Percentiles rank a stretch among this genome's conserved stretches.
Conservation (phyloP, 2,329 filamentous ascomycete genomes). For the Tolypocladium amazonense region DNA sequence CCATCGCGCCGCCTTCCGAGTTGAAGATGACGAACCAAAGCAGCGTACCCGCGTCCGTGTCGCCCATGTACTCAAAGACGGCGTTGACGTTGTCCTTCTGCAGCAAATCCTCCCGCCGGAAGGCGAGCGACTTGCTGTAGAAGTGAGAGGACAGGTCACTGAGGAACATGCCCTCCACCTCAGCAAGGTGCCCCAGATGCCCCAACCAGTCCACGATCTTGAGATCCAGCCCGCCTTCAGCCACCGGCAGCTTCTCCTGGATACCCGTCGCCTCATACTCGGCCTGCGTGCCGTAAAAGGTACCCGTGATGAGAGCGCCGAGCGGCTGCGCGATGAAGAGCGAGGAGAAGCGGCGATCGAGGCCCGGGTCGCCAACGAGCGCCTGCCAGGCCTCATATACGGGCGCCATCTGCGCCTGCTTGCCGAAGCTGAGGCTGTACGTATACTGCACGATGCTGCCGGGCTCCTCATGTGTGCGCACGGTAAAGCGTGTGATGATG, state of each 20-base stretch:
- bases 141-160: constrained; percentile 39
- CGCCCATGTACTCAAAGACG: constrained; percentile 44
- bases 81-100: constrained; percentile 28
- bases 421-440: constrained; percentile 40
- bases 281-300: constrained; percentile 47
- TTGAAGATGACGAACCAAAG: constrained; percentile 55
- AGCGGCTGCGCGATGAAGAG: constrained; percentile 44
- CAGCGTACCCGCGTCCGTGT: constrained; percentile 35
- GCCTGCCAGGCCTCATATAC: constrained; percentile 48
- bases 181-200: constrained; percentile 40
- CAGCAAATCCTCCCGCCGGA: constrained; percentile 37
- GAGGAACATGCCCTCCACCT: constrained; percentile 35
- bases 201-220: constrained; percentile 54
- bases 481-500: constrained; percentile 44
- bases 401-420: constrained; percentile 33
- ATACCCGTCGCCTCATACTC: constrained; percentile 46
- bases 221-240: constrained; percentile 26
- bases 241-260: constrained; percentile 30
- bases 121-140: constrained; percentile 46
- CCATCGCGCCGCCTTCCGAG: constrained; percentile 47
- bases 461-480: constrained; percentile 45
- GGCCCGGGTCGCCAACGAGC: constrained; percentile 38
- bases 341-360: constrained; percentile 48
- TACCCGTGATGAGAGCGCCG: constrained; percentile 46
- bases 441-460: constrained; percentile 47